Conservation (phyloP, 805 yeast genomes). For the Sporopachydermia quercuum region DNA sequence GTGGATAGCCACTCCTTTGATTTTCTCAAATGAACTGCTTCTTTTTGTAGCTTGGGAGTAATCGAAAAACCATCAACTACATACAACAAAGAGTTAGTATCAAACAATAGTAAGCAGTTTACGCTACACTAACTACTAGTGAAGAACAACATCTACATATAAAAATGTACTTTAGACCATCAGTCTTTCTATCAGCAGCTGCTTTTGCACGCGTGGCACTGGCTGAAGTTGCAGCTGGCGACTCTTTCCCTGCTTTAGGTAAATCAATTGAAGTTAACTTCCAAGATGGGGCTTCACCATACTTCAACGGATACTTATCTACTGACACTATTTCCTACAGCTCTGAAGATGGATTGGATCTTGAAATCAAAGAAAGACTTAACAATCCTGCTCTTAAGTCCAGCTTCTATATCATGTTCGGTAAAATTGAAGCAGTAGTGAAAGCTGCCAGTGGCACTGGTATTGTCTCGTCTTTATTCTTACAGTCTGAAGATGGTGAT, state of each 20-base stretch:
- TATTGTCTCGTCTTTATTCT: conserved; percentile 63
- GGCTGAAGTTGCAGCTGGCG: neutral
- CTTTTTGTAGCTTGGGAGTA: too few species aligned
- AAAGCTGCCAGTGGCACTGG: conserved; percentile 71
- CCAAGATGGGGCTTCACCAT: conserved; percentile 16
- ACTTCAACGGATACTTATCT: conserved; percentile 11
- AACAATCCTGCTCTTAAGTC: conserved; percentile 74
- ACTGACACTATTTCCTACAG: conserved; percentile 31
- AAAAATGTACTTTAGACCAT: too few species aligned
- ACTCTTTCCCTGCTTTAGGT: conserved; percentile 22
- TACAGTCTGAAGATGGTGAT: conserved; percentile 76
- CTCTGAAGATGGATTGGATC: conserved; percentile 40
- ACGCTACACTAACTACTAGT: too few species aligned
- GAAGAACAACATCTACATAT: too few species aligned
- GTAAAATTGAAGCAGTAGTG: conserved; percentile 58
- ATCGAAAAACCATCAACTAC: too few species aligned
- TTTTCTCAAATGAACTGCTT: too few species aligned
- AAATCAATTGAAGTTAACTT: conserved; percentile 25
- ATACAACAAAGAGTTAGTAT: too few species aligned
- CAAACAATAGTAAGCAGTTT: too few species aligned
- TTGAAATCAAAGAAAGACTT: conserved; percentile 44
- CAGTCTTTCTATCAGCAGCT: too few species aligned
- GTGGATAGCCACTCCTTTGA: too few species aligned
- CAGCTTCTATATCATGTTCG: conserved; percentile 78
- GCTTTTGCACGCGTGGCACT: too few species aligned